These are phyloP conservation scores for Mycena belliarum DNA, from an alignment of 768 basidiomycete species.

Conservation along the genomic window DNA sequence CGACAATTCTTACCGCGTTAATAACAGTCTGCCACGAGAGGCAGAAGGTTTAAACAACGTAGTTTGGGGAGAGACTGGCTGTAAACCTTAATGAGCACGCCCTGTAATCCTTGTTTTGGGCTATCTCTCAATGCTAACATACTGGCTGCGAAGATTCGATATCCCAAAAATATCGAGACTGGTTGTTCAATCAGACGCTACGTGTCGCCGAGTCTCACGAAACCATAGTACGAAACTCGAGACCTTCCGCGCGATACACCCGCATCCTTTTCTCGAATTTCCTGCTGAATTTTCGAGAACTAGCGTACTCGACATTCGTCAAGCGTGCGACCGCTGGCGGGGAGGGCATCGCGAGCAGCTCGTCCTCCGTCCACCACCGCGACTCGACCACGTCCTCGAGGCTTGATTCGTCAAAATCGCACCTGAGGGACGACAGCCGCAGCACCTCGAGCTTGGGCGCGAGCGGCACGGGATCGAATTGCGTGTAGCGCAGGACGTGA, in stretches of 20 bases:
- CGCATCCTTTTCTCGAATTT: slow-evolving; percentile 14
- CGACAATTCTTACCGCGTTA: too few relatives aligned
- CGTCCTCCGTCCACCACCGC: slow-evolving; percentile 18
- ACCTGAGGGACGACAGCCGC: slow-evolving; percentile 12
- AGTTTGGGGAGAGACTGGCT: too few relatives aligned
- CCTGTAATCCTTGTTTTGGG: too few relatives aligned
- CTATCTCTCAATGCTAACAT: too few relatives aligned
- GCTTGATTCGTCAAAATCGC: slow-evolving; percentile 14
- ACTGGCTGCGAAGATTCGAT: too few relatives aligned
- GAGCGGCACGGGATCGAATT: slow-evolving; percentile 1
- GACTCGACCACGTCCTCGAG: slow-evolving; percentile 15
- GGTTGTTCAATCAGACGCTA: too few relatives aligned
- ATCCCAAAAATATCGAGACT: too few relatives aligned
- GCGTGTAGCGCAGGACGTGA: not conserved
- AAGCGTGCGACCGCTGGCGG: slow-evolving; percentile 9
- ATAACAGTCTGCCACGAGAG: too few relatives aligned
- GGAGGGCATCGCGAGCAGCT: slow-evolving; percentile 2
- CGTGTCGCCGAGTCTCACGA: too few relatives aligned
- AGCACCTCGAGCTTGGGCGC: slow-evolving; percentile 12
- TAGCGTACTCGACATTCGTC: slow-evolving; percentile 5
- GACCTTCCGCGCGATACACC: slow-evolving; percentile 9
- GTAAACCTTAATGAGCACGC: too few relatives aligned
- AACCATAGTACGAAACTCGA: slow-evolving; percentile 3
- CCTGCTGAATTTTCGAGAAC: slow-evolving; percentile 10
- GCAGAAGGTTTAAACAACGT: too few relatives aligned